Percentiles rank a stretch among this genome's conserved stretches.
phyloP scores from a whole-genome alignment of 2,329 filamentous ascomycete species.

The Thielaviopsis cerberus region DNA sequence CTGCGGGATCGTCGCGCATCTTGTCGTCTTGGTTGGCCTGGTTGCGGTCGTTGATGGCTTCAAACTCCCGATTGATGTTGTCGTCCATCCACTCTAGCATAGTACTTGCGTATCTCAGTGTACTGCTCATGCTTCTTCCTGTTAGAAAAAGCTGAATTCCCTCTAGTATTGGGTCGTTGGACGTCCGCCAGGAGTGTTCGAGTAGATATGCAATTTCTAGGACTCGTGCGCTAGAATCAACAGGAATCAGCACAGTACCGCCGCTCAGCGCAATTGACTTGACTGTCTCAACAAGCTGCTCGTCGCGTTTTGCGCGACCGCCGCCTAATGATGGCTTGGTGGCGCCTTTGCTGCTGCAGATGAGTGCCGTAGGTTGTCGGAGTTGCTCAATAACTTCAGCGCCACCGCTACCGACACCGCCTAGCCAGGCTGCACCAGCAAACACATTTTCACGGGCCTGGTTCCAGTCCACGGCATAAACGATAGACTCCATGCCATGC shows the following conservation, averaged over 20 bases:
- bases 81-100: slow-evolving; percentile 99
- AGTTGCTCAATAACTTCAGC: slow-evolving; percentile 86
- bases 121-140: slow-evolving; percentile 69
- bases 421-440: slow-evolving; percentile 82
- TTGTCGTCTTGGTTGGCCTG: slow-evolving; percentile 30
- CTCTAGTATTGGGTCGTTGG: slow-evolving; percentile 35
- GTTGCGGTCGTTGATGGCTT: slow-evolving; percentile 41
- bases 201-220: slow-evolving; percentile 81
- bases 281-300: slow-evolving; percentile 67
- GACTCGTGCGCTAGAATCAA: slow-evolving; percentile 87
- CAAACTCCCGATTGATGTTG: slow-evolving; percentile 78
- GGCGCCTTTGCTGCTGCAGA: slow-evolving; percentile 75
- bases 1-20: slow-evolving; percentile 8
- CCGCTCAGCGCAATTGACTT: slow-evolving; percentile 59
- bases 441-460: slow-evolving; percentile 92
- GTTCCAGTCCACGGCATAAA: slow-evolving; percentile 97
- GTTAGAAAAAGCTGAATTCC: slow-evolving; percentile 57
- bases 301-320: slow-evolving; percentile 65
- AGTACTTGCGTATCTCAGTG: slow-evolving; percentile 76
- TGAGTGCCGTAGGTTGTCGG: slow-evolving; percentile 77
- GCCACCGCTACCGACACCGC: slow-evolving; percentile 58
- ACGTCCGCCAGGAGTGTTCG: slow-evolving; percentile 74
- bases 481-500: slow-evolving; percentile 86
- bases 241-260: slow-evolving; percentile 81
- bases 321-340: slow-evolving; percentile 51